Conservation (phyloP, 2,329 filamentous ascomycete genomes). For the Gyromitra esculenta region DNA sequence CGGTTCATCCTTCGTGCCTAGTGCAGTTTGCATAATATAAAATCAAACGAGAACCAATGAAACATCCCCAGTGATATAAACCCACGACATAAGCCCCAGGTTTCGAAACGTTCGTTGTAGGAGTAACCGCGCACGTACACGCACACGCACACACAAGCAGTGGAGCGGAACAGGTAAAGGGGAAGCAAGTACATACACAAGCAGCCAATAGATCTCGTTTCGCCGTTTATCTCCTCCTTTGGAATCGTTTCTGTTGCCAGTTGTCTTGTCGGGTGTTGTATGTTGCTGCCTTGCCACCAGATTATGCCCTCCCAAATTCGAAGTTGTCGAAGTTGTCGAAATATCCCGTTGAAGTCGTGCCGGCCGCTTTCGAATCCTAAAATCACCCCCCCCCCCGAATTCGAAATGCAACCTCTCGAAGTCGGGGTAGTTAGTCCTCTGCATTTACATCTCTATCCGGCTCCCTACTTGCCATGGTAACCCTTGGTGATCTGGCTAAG, state of each 20-base stretch:
- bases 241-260: not conserved
- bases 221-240: not conserved
- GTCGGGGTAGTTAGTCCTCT: not conserved
- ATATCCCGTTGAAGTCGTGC: not conserved
- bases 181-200: not conserved
- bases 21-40: not conserved
- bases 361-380: not conserved
- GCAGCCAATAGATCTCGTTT: not conserved
- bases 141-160: not conserved
- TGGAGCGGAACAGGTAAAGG: not conserved
- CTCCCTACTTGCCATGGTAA: too few species aligned
- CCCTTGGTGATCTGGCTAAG: too few species aligned
- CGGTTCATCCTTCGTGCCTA: too few species aligned
- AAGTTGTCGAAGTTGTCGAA: not conserved
- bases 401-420: too few species aligned
- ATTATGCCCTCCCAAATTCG: not conserved
- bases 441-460: not conserved
- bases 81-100: not conserved
- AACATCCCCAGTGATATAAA: not conserved
- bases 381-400: not conserved
- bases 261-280: not conserved
- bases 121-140: not conserved
- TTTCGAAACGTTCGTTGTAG: not conserved
- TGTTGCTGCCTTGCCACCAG: not conserved
- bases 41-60: not conserved